phyloP scores from a whole-genome alignment of 192 early-diverging fungal genomes.

The Podila clonocystis region DNA sequence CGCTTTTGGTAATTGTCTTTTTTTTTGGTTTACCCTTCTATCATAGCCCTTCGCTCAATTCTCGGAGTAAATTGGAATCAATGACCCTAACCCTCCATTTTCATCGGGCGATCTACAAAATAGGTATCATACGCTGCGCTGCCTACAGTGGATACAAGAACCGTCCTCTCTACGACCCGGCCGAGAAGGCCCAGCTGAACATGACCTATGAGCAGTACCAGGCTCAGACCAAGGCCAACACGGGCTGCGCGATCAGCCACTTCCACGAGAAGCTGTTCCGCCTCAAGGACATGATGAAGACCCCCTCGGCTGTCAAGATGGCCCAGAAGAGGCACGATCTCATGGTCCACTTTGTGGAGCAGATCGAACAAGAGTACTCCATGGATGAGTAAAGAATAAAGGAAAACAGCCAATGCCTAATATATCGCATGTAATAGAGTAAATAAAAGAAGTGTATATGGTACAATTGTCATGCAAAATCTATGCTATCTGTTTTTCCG shows the following conservation, averaged over 20 bases:
- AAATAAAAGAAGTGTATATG: neutral
- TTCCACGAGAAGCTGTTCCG: conserved; percentile 78
- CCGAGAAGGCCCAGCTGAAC: conserved; percentile 55
- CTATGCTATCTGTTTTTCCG: neutral
- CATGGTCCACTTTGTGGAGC: conserved; percentile 65
- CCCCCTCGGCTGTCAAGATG: conserved; percentile 59
- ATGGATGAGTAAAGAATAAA: conserved; percentile 47
- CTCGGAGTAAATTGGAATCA: too few relatives aligned
- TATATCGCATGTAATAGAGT: neutral
- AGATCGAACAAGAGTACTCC: conserved; percentile 65
- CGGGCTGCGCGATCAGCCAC: conserved; percentile 69
- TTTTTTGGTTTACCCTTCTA: too few relatives aligned
- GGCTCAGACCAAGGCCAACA: conserved; percentile 54
- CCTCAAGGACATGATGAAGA: conserved; percentile 74
- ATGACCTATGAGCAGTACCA: conserved; percentile 73
- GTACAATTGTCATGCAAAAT: neutral
- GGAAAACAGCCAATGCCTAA: neutral
- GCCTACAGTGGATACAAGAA: conserved; percentile 75
- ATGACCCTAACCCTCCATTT: too few relatives aligned
- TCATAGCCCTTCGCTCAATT: neutral
- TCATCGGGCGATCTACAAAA: too few relatives aligned
- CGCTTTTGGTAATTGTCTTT: conserved; percentile 63
- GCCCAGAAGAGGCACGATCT: conserved; percentile 66
- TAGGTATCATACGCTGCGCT: conserved; percentile 73
- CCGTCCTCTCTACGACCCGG: conserved; percentile 63